A percentile compares a stretch with the other conserved stretches of the same genome.
These are phyloP conservation scores for Stylonectria norvegica DNA, from an alignment of 2,329 filamentous ascomycete genomes.

Conservation along the genomic window DNA sequence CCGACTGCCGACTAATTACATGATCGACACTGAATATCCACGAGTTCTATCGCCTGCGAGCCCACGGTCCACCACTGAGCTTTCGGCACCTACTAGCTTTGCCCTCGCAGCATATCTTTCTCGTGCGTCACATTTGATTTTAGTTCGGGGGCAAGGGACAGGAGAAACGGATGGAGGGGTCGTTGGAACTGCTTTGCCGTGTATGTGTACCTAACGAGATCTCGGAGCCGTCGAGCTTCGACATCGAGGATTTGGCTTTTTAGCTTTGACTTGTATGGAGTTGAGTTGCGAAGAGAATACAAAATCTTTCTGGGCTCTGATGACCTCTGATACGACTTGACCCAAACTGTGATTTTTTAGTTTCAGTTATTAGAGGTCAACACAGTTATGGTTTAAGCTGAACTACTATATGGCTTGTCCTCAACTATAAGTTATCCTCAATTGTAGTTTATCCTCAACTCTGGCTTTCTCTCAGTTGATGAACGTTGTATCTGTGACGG, in stretches of 20 bases:
- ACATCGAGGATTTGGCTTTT: constrained; percentile 29
- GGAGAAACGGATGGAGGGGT: constrained; percentile 21
- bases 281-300: constrained; percentile 30
- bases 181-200: constrained; percentile 25
- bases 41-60: constrained; percentile 10
- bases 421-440: too few relatives aligned
- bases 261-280: constrained; percentile 33
- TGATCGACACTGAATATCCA: constrained; percentile 7
- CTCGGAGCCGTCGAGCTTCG: constrained; percentile 26
- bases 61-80: constrained; percentile 12
- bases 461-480: too few relatives aligned
- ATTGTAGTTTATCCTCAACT: too few relatives aligned
- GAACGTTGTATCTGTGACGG: too few relatives aligned
- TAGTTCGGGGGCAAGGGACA: constrained; percentile 17
- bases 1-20: constrained; percentile 38
- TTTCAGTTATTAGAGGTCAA: too few relatives aligned
- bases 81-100: constrained; percentile 13
- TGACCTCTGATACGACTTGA: constrained; percentile 4
- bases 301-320: constrained; percentile 27
- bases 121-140: constrained; percentile 22
- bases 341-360: not conserved
- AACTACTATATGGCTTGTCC: too few relatives aligned
- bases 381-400: too few relatives aligned
- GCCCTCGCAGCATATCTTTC: constrained; percentile 18
- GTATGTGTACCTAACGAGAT: constrained; percentile 39